Percentiles rank a stretch among this genome's conserved stretches.
phyloP scores from a whole-genome alignment of 2,329 filamentous ascomycete genomes.

The Pseudocercospora cruenta region DNA sequence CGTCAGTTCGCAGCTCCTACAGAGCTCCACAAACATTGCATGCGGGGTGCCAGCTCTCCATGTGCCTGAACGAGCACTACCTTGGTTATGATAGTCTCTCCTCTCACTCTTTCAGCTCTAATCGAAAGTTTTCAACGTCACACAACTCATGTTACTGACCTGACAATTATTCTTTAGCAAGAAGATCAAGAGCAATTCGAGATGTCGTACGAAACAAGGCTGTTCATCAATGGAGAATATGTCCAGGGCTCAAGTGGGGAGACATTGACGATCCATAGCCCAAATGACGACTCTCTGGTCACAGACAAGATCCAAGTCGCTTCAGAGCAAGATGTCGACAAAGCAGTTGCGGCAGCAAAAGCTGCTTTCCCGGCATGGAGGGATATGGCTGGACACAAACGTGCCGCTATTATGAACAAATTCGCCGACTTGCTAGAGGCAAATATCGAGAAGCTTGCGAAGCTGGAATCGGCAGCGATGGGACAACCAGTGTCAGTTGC shows the following conservation, averaged over 20 bases:
- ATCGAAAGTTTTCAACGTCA: too few species aligned
- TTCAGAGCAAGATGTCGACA: constrained; percentile 58
- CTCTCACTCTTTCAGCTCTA: neutral
- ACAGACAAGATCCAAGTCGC: constrained; percentile 54
- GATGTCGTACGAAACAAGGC: constrained; percentile 7
- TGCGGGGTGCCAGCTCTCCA: too few species aligned
- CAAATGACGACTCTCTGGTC: constrained; percentile 54
- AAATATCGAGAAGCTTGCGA: constrained; percentile 58
- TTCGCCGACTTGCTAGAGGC: constrained; percentile 53
- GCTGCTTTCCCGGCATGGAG: constrained; percentile 70
- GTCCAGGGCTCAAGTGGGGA: constrained; percentile 38
- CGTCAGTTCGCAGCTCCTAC: too few species aligned
- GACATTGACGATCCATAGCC: constrained; percentile 55
- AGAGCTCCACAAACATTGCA: too few species aligned
- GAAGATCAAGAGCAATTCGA: neutral
- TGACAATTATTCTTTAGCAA: neutral
- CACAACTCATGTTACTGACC: neutral
- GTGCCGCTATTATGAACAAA: constrained; percentile 70
- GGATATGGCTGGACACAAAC: constrained; percentile 59
- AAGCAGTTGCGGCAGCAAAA: constrained; percentile 64
- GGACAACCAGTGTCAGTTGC: constrained; percentile 49
- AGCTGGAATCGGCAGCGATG: constrained; percentile 63
- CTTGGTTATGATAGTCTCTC: neutral
- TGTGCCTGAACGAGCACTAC: neutral
- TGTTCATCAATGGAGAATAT: constrained; percentile 5